A percentile compares a stretch with the other conserved stretches of the same genome.
These are phyloP conservation scores for Cladosporium sp. DNA, from an alignment of 2,329 filamentous ascomycete genomes.

Conservation along the genomic window DNA sequence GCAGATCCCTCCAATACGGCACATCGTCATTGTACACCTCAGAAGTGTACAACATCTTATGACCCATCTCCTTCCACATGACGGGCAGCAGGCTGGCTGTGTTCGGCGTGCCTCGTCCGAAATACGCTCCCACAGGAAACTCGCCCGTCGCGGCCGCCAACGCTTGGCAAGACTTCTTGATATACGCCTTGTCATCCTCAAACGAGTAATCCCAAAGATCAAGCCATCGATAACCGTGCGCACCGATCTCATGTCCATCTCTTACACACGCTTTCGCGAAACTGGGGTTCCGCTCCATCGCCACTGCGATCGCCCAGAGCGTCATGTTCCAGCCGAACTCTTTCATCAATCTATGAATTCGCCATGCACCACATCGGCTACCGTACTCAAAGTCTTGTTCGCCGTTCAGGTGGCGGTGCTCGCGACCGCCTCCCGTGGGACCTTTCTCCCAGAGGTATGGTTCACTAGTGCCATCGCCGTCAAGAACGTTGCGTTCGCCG, in stretches of 20 bases:
- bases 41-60: constrained; percentile 46
- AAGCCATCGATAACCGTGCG: constrained; percentile 43
- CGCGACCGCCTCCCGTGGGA: constrained; percentile 20
- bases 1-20: constrained; percentile 54
- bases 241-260: constrained; percentile 40
- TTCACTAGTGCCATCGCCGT: constrained; percentile 38
- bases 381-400: constrained; percentile 44
- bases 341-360: constrained; percentile 39
- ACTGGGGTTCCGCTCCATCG: constrained; percentile 39
- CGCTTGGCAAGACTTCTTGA: constrained; percentile 40
- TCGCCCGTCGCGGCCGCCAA: constrained; percentile 42
- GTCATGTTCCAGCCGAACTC: constrained; percentile 43
- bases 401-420: constrained; percentile 40
- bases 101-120: constrained; percentile 44
- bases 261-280: constrained; percentile 39
- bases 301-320: constrained; percentile 38
- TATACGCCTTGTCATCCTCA: constrained; percentile 47
- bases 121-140: constrained; percentile 49
- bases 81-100: constrained; percentile 45
- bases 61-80: constrained; percentile 48
- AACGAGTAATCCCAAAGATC: constrained; percentile 39
- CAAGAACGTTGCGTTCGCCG: constrained; percentile 36
- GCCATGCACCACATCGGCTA: constrained; percentile 35
- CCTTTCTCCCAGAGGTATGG: constrained; percentile 38
- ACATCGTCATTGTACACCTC: constrained; percentile 54